These are phyloP conservation scores for Mucor sp. DNA, from an alignment of 371 early-diverging fungal species.

Conservation along the genomic window DNA sequence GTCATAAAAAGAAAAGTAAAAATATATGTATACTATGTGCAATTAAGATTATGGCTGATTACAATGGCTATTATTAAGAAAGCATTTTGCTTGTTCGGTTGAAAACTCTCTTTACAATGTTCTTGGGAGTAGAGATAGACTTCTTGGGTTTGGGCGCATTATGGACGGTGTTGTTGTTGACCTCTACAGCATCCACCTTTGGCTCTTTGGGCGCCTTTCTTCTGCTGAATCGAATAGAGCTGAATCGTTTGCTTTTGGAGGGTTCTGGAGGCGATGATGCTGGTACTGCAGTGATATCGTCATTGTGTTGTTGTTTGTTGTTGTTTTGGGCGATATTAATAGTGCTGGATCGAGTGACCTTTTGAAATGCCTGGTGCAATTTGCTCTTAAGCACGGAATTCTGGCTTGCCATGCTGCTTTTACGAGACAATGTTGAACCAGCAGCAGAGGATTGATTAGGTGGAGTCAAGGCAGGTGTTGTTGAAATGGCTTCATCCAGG, in stretches of 20 bases:
- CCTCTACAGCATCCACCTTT: not conserved
- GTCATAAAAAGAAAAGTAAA: no score
- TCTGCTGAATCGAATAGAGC: not conserved
- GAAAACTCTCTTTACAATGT: slow-evolving; percentile 6
- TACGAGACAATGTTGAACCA: slow-evolving; percentile 6
- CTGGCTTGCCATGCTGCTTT: slow-evolving; percentile 5
- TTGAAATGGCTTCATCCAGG: not conserved
- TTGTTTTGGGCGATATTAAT: not conserved
- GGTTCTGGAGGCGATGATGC: not conserved
- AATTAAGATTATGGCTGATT: not conserved
- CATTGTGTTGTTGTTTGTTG: not conserved
- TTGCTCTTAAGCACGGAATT: not conserved
- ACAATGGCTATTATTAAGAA: not conserved
- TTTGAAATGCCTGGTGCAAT: not conserved
- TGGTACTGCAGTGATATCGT: not conserved
- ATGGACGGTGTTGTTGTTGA: not conserved
- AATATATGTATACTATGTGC: not conserved
- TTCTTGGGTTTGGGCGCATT: not conserved
- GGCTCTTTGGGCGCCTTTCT: not conserved
- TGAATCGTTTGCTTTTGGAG: not conserved
- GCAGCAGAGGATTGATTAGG: slow-evolving; percentile 10
- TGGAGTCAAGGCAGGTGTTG: slow-evolving; percentile 10
- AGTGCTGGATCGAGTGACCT: not conserved
- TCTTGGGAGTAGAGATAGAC: slow-evolving; percentile 6
- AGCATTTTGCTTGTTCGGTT: slow-evolving; percentile 12